phyloP scores from a whole-genome alignment of 2,329 filamentous ascomycete species.

The Diplodia scrobiculata region DNA sequence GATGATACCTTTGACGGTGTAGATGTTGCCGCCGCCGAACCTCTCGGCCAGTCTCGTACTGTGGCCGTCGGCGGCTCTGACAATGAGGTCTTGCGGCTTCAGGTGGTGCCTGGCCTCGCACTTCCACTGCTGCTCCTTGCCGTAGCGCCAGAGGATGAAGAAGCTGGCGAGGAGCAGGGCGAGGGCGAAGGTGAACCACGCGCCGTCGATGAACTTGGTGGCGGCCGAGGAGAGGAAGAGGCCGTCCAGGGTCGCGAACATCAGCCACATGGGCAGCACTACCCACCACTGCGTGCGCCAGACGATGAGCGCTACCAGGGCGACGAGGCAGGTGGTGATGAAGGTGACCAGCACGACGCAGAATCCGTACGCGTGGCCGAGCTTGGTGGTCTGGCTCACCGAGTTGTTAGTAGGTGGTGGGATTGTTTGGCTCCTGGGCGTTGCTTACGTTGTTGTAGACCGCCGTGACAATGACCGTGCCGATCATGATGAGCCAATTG shows the following conservation, averaged over 20 bases:
- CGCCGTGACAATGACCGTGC: conserved; percentile 71
- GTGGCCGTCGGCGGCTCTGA: conserved; percentile 41
- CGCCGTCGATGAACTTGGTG: conserved; percentile 72
- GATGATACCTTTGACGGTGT: conserved; percentile 38
- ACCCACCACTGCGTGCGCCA: conserved; percentile 65
- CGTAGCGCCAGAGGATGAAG: conserved; percentile 76
- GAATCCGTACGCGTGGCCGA: conserved; percentile 50
- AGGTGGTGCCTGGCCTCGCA: conserved; percentile 66
- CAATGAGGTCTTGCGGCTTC: conserved; percentile 50
- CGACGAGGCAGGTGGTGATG: conserved; percentile 73
- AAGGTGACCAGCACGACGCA: conserved; percentile 81
- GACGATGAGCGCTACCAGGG: conserved; percentile 69
- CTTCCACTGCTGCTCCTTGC: conserved; percentile 77
- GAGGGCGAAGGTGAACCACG: conserved; percentile 74
- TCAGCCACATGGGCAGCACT: conserved; percentile 63
- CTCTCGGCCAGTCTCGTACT: conserved; percentile 42
- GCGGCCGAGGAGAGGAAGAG: conserved; percentile 70
- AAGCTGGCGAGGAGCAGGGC: conserved; percentile 63
- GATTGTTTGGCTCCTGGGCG: background rate
- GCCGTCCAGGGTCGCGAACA: conserved; percentile 69
- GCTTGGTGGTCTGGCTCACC: conserved; percentile 27
- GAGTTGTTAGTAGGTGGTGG: background rate
- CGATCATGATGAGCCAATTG: conserved; percentile 77
- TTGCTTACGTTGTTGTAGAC: conserved; percentile 67
- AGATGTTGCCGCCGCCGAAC: conserved; percentile 47